These are phyloP conservation scores for Boletus hoseneyae DNA, from an alignment of 1,284 basidiomycete species.

Conservation along the genomic window DNA sequence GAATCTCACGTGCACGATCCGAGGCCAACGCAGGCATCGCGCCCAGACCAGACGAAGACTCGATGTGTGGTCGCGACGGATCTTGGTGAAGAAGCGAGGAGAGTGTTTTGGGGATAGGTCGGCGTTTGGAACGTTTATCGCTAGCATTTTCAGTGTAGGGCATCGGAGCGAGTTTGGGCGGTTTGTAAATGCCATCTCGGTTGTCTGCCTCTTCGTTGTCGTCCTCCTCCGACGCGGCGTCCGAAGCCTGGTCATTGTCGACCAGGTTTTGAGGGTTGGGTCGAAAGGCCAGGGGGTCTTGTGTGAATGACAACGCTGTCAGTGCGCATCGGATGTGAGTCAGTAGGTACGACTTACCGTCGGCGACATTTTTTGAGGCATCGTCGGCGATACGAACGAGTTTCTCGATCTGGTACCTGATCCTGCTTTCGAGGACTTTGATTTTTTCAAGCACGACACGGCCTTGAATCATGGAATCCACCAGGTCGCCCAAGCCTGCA, in stretches of 20 bases:
- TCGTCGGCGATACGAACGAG: slow-evolving; percentile 74
- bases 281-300: slow-evolving; percentile 88
- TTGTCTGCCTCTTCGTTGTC: slow-evolving; percentile 30
- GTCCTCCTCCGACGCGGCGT: slow-evolving; percentile 36
- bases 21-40: slow-evolving; percentile 56
- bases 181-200: slow-evolving; percentile 73
- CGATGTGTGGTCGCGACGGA: slow-evolving; percentile 31
- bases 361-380: slow-evolving; percentile 51
- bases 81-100: slow-evolving; percentile 65
- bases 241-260: slow-evolving; percentile 37
- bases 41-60: slow-evolving; percentile 60
- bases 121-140: slow-evolving; percentile 44
- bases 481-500: slow-evolving; percentile 56
- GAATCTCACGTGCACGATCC: slow-evolving; percentile 72
- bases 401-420: slow-evolving; percentile 96
- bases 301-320: slow-evolving; percentile 2
- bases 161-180: slow-evolving; percentile 89
- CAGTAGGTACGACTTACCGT: slow-evolving; percentile 50
- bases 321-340: slow-evolving; percentile 1
- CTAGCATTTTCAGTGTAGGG: slow-evolving; percentile 74
- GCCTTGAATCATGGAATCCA: slow-evolving; percentile 72
- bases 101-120: slow-evolving; percentile 68
- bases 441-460: slow-evolving; percentile 79
- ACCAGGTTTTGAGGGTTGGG: slow-evolving; percentile 79
- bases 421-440: slow-evolving; percentile 76